phyloP scores from a whole-genome alignment of 2,329 filamentous ascomycete species.

The Fusarium mundagurra region DNA sequence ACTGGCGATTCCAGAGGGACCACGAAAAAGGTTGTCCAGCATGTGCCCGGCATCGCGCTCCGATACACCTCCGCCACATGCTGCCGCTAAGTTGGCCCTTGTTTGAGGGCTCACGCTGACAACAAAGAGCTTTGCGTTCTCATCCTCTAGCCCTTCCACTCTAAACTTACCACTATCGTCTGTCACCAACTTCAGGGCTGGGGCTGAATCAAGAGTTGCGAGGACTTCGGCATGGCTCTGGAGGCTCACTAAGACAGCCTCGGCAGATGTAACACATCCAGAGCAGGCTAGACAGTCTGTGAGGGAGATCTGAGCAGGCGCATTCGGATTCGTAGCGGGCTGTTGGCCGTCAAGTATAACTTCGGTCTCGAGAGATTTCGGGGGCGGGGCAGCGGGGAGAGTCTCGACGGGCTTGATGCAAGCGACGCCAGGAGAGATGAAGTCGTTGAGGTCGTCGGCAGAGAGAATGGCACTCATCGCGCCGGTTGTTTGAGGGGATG shows the following conservation, averaged over 20 bases:
- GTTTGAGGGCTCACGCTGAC: constrained; percentile 94
- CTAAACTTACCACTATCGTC: constrained; percentile 47
- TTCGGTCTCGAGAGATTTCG: constrained; percentile 71
- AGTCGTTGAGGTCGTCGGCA: constrained; percentile 96
- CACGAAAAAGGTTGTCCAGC: constrained; percentile 80
- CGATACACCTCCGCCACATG: constrained; percentile 76
- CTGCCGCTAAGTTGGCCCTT: constrained; percentile 87
- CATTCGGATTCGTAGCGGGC: constrained; percentile 62
- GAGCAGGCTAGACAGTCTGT: constrained; percentile 98
- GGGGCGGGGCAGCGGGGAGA: constrained; percentile 68
- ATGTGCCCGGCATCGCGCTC: constrained; percentile 81
- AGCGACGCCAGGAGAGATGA: constrained; percentile 96
- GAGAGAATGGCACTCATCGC: constrained; percentile 97
- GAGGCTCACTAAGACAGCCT: constrained; percentile 94
- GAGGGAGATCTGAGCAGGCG: constrained; percentile 90
- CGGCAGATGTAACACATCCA: constrained; percentile 95
- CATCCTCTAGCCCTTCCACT: constrained; percentile 64
- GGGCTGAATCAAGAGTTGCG: constrained; percentile 76
- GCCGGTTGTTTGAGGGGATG: constrained; percentile 15
- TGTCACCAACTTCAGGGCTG: constrained; percentile 55
- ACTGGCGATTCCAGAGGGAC: constrained; percentile 72
- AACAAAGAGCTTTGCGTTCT: constrained; percentile 81
- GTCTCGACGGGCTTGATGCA: constrained; percentile 98
- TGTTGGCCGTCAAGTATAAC: constrained; percentile 92
- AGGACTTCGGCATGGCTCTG: constrained; percentile 95